A percentile compares a stretch with the other conserved stretches of the same genome.
These are phyloP conservation scores for Colletotrichum liaoningense DNA, from an alignment of 2,329 filamentous ascomycete genomes.

Conservation along the genomic window DNA sequence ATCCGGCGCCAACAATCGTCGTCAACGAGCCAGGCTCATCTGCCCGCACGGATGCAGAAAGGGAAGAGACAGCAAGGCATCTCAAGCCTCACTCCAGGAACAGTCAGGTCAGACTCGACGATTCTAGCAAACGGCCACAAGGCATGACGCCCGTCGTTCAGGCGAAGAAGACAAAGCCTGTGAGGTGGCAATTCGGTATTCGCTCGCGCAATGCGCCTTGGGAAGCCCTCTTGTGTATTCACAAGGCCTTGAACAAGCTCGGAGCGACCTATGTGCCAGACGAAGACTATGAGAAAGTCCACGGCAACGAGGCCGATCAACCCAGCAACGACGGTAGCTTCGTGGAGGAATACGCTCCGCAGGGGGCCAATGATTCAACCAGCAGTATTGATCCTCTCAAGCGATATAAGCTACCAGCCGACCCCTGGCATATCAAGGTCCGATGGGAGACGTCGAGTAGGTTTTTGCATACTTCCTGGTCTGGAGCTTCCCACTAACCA, in stretches of 20 bases:
- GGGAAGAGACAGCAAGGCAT: slow-evolving; percentile 82
- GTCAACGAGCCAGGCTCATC: slow-evolving; percentile 59
- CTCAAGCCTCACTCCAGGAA: slow-evolving; percentile 84
- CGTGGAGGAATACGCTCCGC: slow-evolving; percentile 50
- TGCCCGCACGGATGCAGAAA: slow-evolving; percentile 75
- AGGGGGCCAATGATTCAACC: slow-evolving; percentile 49
- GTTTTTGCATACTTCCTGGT: slow-evolving; percentile 56
- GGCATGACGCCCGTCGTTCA: slow-evolving; percentile 69
- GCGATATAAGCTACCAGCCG: slow-evolving; percentile 87
- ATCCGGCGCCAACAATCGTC: slow-evolving; percentile 54
- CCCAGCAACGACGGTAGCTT: slow-evolving; percentile 56
- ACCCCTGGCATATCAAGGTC: slow-evolving; percentile 94
- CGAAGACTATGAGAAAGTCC: slow-evolving; percentile 65
- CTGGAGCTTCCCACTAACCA: slow-evolving; percentile 36
- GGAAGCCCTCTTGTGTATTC: slow-evolving; percentile 94
- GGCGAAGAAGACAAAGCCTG: slow-evolving; percentile 79
- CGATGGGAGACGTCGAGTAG: slow-evolving; percentile 87
- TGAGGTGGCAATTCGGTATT: slow-evolving; percentile 98
- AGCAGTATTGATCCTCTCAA: slow-evolving; percentile 62
- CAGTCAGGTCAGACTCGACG: slow-evolving; percentile 76
- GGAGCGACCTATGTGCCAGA: slow-evolving; percentile 88
- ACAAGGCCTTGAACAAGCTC: slow-evolving; percentile 88
- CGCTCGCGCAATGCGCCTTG: slow-evolving; percentile 92
- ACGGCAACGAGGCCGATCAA: slow-evolving; percentile 54
- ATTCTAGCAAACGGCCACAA: slow-evolving; percentile 68